Base-by-base conservation (phyloP, 768 basidiomycete species). In the Hypholoma sublateritium region DNA sequence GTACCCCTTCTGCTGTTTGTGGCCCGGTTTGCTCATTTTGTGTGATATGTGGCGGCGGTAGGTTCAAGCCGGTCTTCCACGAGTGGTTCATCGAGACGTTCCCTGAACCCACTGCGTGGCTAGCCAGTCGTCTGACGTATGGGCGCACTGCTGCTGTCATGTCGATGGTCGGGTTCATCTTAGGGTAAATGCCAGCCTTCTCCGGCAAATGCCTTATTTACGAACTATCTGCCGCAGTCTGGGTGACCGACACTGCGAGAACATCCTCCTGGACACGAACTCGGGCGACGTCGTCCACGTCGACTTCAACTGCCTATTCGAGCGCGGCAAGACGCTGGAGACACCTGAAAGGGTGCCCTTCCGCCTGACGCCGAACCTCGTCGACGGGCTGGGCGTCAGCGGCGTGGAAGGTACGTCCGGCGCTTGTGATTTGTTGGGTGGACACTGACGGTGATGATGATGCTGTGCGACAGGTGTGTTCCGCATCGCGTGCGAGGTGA, bases 31-130 rank as follows among this genome's bases (percentile, higher is more conserved):
- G 16, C 14, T 25, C 4, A 39, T 42, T 32, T 32, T 32, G 28
- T 32, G 9, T 32, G 28, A 32, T 21, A 17, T 37, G n/a, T n/a
- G 46, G 12, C 36, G 24, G 3, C 13, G 24, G 14, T 57, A 93
- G 90, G 24, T 89, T 79, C 63, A 88, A 87, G 0, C 90, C 95
- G 0, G 86, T 98, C 12, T 94, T 99, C 67, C 92, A 96, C 62
- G 92, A 97, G 62, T 99, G 97, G 97, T 98, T 99, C 70, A 72
- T 96, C 34, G 91, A 94, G 68, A 95, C 90, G 0, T 98, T 98
- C 74, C 95, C 97, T 0, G 97, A 99, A 64, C 97, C 97, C 0
- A 88, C 91, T 0, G 90, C 92, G 0, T 99, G 97, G 97, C 80
- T 98, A 14, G 83, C 88, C 1, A 91, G 91, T 68, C 86, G 96